phyloP scores from a whole-genome alignment of 2,329 filamentous ascomycete genomes.

The Epicoccum sorghinum region DNA sequence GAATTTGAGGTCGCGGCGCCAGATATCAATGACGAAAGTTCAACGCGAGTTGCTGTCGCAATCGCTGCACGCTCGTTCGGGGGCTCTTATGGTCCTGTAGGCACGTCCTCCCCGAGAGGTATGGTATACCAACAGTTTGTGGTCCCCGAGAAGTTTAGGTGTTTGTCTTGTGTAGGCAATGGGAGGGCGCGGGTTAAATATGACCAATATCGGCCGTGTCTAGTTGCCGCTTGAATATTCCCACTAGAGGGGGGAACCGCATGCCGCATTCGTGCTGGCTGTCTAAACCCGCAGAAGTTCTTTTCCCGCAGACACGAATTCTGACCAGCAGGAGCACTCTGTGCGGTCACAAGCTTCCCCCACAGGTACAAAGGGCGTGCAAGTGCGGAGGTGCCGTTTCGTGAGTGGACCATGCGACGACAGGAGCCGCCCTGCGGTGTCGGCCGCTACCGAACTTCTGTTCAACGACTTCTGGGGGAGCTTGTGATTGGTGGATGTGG shows the following conservation, averaged over 20 bases:
- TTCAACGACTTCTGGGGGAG: slow-evolving; percentile 4
- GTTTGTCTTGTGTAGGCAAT: slow-evolving; percentile 1
- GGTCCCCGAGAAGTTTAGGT: slow-evolving; percentile 20
- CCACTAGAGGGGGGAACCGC: not conserved
- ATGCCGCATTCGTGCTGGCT: not conserved
- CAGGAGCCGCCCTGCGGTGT: slow-evolving; percentile 24
- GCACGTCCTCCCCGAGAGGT: slow-evolving; percentile 13
- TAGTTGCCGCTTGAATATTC: slow-evolving; percentile 3
- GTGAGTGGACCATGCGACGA: slow-evolving; percentile 11
- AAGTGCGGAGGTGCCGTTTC: slow-evolving; percentile 1
- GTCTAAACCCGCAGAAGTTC: slow-evolving; percentile 2
- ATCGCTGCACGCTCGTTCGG: not conserved
- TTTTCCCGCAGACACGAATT: not conserved
- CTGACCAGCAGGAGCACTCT: slow-evolving; percentile 1
- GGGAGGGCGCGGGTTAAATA: slow-evolving; percentile 22
- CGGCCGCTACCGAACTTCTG: slow-evolving; percentile 25
- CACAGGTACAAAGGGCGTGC: slow-evolving; percentile 3
- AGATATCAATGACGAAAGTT: slow-evolving; percentile 3
- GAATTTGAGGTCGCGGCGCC: not conserved
- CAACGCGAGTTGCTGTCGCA: not conserved
- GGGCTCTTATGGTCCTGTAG: slow-evolving; percentile 1
- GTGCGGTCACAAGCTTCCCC: slow-evolving; percentile 1
- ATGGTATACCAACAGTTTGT: slow-evolving; percentile 8
- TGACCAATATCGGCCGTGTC: slow-evolving; percentile 16
- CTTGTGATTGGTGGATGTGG: slow-evolving; percentile 20